These are phyloP conservation scores for Camellia oleifera DNA, from an alignment of 179 eudicot species.

Conservation along the genomic window DNA sequence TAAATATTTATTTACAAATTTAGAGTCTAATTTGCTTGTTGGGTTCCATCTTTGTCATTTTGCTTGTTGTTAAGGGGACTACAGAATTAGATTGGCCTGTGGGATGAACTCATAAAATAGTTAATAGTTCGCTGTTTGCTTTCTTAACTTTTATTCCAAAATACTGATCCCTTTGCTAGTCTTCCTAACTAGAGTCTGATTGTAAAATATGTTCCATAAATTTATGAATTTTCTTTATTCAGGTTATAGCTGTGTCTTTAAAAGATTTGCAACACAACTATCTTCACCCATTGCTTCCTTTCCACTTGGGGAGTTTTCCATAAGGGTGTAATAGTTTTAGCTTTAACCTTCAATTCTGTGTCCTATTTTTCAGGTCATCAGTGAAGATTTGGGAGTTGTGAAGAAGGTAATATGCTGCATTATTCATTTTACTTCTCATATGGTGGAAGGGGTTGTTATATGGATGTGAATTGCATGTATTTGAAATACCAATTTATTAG, in stretches of 20 bases:
- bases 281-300: not conserved
- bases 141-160: not conserved
- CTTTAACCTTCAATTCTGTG: constrained; percentile 5
- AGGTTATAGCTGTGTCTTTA: not conserved
- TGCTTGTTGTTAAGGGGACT: not conserved
- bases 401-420: constrained; percentile 63
- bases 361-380: constrained; percentile 58
- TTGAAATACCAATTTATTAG: not conserved
- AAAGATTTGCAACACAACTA: not conserved
- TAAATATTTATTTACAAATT: not conserved
- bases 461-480: not conserved
- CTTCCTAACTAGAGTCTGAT: not conserved
- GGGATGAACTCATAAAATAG: not conserved
- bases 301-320: not conserved
- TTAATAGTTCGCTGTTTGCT: not conserved
- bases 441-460: not conserved
- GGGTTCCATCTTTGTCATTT: not conserved
- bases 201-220: not conserved
- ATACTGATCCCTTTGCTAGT: not conserved
- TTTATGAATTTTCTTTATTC: not conserved
- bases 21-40: not conserved
- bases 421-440: not conserved
- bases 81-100: not conserved
- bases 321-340: not conserved
- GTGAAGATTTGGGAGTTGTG: constrained; percentile 86